A percentile compares a stretch with the other conserved stretches of the same genome.
phyloP scores from a whole-genome alignment of 257 asterid genomes.

The Nemophila menziesii region DNA sequence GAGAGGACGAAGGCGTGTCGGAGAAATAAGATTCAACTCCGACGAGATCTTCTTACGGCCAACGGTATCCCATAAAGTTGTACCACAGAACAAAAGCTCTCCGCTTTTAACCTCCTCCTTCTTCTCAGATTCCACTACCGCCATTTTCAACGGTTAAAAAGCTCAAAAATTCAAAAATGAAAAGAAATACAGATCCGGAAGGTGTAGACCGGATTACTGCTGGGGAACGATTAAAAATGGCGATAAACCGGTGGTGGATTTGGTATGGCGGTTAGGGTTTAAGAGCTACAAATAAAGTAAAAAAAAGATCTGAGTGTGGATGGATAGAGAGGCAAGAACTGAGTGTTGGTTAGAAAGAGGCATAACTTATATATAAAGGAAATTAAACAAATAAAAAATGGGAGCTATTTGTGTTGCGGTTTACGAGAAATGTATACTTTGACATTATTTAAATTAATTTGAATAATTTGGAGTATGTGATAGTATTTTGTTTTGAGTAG shows the following conservation, averaged over 20 bases:
- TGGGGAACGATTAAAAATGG: not conserved
- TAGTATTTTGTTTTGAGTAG: not conserved
- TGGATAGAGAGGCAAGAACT: slow-evolving; percentile 12
- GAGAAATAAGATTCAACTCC: slow-evolving; percentile 71
- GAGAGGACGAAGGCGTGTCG: slow-evolving; percentile 77
- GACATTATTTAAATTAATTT: not conserved
- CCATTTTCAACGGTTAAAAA: slow-evolving; percentile 55
- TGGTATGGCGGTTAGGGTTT: slow-evolving; percentile 24
- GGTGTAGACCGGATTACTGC: not conserved
- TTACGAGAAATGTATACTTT: slow-evolving; percentile 17
- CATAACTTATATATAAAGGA: not conserved
- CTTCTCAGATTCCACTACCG: slow-evolving; percentile 38
- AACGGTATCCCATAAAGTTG: slow-evolving; percentile 74
- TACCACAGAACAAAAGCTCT: slow-evolving; percentile 81
- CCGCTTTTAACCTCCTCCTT: slow-evolving; percentile 51
- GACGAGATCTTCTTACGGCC: slow-evolving; percentile 62
- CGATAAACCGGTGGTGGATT: slow-evolving; percentile 5
- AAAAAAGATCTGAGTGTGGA: not conserved
- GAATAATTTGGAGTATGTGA: too few relatives aligned
- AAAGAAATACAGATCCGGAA: slow-evolving; percentile 21
- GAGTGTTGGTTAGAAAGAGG: not conserved
- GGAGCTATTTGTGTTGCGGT: slow-evolving; percentile 10
- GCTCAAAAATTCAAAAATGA: slow-evolving; percentile 19
- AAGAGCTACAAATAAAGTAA: slow-evolving; percentile 14
- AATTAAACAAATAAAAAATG: not conserved